Conservation (phyloP, 1,139 yeast genomes). For the Saccharomyces hybrid region DNA sequence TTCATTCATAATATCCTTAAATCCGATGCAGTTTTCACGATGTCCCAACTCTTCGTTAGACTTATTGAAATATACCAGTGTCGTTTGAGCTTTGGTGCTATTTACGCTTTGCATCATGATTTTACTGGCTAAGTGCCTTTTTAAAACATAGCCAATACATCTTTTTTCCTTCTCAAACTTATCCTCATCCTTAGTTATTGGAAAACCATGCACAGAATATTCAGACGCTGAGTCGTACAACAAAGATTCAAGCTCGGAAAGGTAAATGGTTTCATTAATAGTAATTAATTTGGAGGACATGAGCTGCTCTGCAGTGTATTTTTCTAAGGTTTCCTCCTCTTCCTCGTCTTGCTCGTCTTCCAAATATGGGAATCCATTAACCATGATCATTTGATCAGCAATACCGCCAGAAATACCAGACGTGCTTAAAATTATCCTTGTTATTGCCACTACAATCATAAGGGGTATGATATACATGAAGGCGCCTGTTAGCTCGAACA, state of each 20-base stretch:
- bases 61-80: slow-evolving; percentile 17
- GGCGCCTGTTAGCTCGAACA: slow-evolving; percentile 96
- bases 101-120: slow-evolving; percentile 10
- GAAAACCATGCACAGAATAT: slow-evolving; percentile 47
- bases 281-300: slow-evolving; percentile 54
- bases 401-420: slow-evolving; percentile 76
- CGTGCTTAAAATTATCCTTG: slow-evolving; percentile 66
- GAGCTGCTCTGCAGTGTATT: slow-evolving; percentile 50
- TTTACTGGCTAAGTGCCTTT: slow-evolving; percentile 19
- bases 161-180: slow-evolving; percentile 17
- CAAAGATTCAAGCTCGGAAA: slow-evolving; percentile 33
- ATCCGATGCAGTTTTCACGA: slow-evolving; percentile 27
- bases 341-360: slow-evolving; percentile 51
- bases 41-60: slow-evolving; percentile 12
- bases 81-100: slow-evolving; percentile 12
- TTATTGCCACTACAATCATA: slow-evolving; percentile 92
- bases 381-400: slow-evolving; percentile 88
- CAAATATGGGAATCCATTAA: slow-evolving; percentile 81
- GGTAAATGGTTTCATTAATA: slow-evolving; percentile 36
- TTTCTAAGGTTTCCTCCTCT: slow-evolving; percentile 43
- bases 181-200: slow-evolving; percentile 38
- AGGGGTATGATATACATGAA: slow-evolving; percentile 83
- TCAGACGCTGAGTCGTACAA: slow-evolving; percentile 21
- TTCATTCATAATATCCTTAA: slow-evolving; percentile 42
- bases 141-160: slow-evolving; percentile 28